These are phyloP conservation scores for Amoebophrya sp. DNA, from an alignment of 169 alveolate species.

Conservation along the genomic window DNA sequence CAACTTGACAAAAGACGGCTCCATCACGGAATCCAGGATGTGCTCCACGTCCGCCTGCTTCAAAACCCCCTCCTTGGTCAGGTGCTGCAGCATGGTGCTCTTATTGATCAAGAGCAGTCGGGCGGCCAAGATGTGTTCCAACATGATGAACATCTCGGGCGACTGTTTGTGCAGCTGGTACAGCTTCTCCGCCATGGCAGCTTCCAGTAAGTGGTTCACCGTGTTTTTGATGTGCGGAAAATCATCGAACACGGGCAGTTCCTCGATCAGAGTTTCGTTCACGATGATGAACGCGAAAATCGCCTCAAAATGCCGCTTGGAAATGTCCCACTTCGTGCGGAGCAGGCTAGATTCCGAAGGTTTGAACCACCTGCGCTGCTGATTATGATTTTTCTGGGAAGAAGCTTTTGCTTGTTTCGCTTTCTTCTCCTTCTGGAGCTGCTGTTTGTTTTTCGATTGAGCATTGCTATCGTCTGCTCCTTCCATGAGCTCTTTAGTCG, in stretches of 20 bases:
- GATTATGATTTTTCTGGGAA: too few species aligned
- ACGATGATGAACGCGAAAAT: constrained; percentile 14
- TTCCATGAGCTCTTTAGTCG: too few species aligned
- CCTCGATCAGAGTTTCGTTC: constrained; percentile 3
- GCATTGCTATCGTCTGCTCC: too few species aligned
- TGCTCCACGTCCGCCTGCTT: not conserved
- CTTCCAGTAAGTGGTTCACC: not conserved
- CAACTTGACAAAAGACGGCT: not conserved
- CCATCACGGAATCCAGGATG: not conserved
- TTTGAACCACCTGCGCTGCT: too few species aligned
- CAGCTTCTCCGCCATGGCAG: not conserved
- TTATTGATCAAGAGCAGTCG: not conserved
- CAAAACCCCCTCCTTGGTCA: not conserved
- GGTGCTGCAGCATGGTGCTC: not conserved
- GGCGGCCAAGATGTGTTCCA: not conserved
- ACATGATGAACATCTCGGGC: constrained; percentile 12
- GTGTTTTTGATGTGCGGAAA: not conserved
- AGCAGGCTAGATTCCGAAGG: not conserved
- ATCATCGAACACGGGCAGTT: not conserved
- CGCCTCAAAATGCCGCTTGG: not conserved
- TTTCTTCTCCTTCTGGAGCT: too few species aligned
- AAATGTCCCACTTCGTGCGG: not conserved
- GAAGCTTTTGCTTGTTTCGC: too few species aligned
- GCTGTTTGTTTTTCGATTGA: too few species aligned
- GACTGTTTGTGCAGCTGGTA: not conserved